Conservation (phyloP, 2,329 filamentous ascomycete genomes). For the Epichloe scottii region DNA sequence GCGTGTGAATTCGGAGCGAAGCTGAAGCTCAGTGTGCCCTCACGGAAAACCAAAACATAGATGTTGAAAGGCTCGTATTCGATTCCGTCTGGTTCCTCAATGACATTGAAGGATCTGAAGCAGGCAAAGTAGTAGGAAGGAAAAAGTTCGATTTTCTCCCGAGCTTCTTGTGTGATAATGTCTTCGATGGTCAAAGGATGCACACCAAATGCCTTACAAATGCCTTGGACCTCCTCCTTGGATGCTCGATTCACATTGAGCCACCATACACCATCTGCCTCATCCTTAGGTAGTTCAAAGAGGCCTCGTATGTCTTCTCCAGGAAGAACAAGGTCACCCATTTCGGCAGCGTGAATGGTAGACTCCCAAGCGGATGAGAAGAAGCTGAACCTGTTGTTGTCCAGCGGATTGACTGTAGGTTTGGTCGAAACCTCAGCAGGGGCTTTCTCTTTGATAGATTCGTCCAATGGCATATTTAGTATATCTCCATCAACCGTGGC, state of each 20-base stretch:
- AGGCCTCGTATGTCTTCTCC: conserved; percentile 83
- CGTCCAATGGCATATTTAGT: conserved; percentile 37
- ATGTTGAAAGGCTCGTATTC: conserved; percentile 93
- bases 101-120: conserved; percentile 80
- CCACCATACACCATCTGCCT: conserved; percentile 88
- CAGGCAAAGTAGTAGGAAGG: conserved; percentile 96
- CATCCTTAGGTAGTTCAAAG: conserved; percentile 55
- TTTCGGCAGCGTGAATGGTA: conserved; percentile 79
- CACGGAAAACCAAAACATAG: conserved; percentile 92
- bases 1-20: conserved; percentile 82
- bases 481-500: conserved; percentile 45
- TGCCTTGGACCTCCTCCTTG: conserved; percentile 73
- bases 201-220: conserved; percentile 90
- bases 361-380: conserved; percentile 93
- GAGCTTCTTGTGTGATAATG: conserved; percentile 87
- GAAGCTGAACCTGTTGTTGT: conserved; percentile 82
- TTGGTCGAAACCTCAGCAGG: conserved; percentile 25
- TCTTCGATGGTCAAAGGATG: conserved; percentile 94
- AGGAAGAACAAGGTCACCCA: conserved; percentile 78
- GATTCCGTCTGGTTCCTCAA: conserved; percentile 63
- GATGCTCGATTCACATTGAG: conserved; percentile 85
- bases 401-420: conserved; percentile 28
- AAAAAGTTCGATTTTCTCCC: conserved; percentile 97
- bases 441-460: conserved; percentile 36
- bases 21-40: conserved; percentile 90